Evolutionary conservation across 352 stramenopile species (phyloP).

Genomic region (Pythium myriotylum): DNA sequence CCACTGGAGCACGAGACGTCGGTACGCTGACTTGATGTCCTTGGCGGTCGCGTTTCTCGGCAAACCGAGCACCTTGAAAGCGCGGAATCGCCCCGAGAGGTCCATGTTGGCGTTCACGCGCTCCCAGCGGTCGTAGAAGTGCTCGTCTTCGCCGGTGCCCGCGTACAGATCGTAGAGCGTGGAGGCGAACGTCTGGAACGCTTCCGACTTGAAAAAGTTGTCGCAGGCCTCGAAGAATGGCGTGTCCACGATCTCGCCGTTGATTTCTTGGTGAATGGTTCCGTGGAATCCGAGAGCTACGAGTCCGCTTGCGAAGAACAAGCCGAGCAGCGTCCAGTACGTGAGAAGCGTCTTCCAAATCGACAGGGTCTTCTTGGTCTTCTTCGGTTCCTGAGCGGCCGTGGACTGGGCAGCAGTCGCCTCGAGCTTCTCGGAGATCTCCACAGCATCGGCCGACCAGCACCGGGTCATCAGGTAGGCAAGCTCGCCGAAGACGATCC

Average conservation of each 20-base stretch:
- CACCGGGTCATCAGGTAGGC: constrained; percentile 8
- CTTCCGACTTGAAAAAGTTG: constrained; percentile 22
- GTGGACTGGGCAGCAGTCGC: background rate
- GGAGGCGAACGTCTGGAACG: constrained; percentile 2
- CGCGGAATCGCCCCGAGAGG: constrained; percentile 21
- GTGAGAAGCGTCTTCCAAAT: constrained; percentile 11
- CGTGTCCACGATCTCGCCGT: constrained; percentile 2
- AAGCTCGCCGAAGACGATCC: background rate
- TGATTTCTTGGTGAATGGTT: constrained; percentile 7
- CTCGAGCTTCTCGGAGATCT: background rate
- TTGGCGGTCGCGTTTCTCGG: background rate
- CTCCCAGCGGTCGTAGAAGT: constrained; percentile 22
- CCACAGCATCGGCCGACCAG: constrained; percentile 1
- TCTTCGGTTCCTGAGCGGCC: background rate
- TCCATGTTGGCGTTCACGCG: constrained; percentile 23
- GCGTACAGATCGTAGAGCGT: constrained; percentile 16
- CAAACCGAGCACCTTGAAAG: constrained; percentile 25
- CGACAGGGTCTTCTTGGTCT: background rate
- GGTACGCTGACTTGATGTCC: constrained; percentile 30
- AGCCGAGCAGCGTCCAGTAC: constrained; percentile 13
- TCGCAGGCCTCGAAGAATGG: constrained; percentile 18
- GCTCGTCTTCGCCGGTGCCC: constrained; percentile 9
- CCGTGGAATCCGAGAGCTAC: constrained; percentile 20
- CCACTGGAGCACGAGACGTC: constrained; percentile 28
- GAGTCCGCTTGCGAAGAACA: background rate